Base-by-base conservation (phyloP, 2,329 filamentous ascomycete species). In the Cladophialophora exuberans region DNA sequence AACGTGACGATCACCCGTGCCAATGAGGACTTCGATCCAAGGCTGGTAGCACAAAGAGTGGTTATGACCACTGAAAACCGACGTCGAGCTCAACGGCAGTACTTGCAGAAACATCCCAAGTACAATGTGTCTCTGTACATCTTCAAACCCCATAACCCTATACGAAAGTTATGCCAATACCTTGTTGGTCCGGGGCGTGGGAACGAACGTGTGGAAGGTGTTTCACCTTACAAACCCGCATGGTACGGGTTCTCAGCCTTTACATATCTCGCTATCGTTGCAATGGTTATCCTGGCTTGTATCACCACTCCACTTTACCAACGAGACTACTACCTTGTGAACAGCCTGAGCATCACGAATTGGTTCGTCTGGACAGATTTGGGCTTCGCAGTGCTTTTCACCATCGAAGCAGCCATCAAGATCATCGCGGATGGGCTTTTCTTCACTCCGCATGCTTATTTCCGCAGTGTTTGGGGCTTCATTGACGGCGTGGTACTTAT, bases 361-460 rank as follows among this genome's bases (percentile, higher is more conserved):
- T 99, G 95, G 94, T 97, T 97, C 68, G 88, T 95, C 4, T 97
- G 90, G 83, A 89, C 89, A 10, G 94, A 99, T 70, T 79, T 95
- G 72, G 87, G 89, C 5, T 99, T 99, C 69, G 91, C 93, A 1
- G 72, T 88, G 1, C 73, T 99, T 11, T 99, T 99, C 73, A 88
- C 88, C 0, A 68, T 89, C 5, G 94, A 99, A 72, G 90, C 92
- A 0, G 67, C 85, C 4, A 92, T 99, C 74, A 99, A 99, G 71
- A 86, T 96, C 52, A 85, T 99, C 65, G 94, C 94, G 0, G 94
- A 99, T 73, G 94, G 94, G 6, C 88, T 96, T 65, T 88, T 97
- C 70, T 97, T 90, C 84, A 97, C 94, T 0, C 94, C 94, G 0
- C 97, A 99, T 72, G 95, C 95, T 2, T 99, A 96, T 69, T 90